Evolutionary conservation across 768 basidiomycete species (phyloP), one percentile per base, ranked within the genome.

Genomic region (Agrocybe pediades): DNA sequence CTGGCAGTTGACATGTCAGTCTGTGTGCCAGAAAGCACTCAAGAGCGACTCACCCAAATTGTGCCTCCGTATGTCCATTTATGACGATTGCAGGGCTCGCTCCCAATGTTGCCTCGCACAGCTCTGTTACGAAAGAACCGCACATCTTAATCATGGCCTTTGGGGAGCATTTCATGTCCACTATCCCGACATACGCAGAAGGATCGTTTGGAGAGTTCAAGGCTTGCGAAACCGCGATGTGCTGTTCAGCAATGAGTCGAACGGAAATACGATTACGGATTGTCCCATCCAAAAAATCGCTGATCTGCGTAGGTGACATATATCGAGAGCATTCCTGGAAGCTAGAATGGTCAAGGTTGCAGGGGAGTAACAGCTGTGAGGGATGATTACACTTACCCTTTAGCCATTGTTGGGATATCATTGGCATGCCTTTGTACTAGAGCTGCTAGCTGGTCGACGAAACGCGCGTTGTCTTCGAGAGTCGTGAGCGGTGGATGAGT

Each of bases 341-440:
- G 45, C 93, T 90, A n/a, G 45, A 29, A 36, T 21, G 17, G 41
- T 21, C 17, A 21, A 30, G 16, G n/a, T 27, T 41, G 53, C 25
- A 43, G 20, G 19, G 26, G 15, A n/a, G 33, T 17, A 16, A 21
- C 55, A 4, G n/a, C 51, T 56, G 29, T 56, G 46, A 17, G 21
- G 24, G 39, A 26, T 6, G 24, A 47, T 25, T 47, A 13, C 29
- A 59, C 73, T 51, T 57, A 87, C 91, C 93, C 93, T 71, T 92
- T 93, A 2, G 93, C 92, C 82, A 95, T 83, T 13, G 87, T 88
- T 1, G 92, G 92, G 46, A 95, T 91, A 66, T 95, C 94, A 69
- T 95, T 88, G 1, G 88, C 80, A 65, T 95, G 93, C 49, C 79
- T 77, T 54, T 83, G 81, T 3, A 95, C 92, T 17, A 95, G 71